Conservation (phyloP, 345 rosid species). For the Psidium guajava region DNA sequence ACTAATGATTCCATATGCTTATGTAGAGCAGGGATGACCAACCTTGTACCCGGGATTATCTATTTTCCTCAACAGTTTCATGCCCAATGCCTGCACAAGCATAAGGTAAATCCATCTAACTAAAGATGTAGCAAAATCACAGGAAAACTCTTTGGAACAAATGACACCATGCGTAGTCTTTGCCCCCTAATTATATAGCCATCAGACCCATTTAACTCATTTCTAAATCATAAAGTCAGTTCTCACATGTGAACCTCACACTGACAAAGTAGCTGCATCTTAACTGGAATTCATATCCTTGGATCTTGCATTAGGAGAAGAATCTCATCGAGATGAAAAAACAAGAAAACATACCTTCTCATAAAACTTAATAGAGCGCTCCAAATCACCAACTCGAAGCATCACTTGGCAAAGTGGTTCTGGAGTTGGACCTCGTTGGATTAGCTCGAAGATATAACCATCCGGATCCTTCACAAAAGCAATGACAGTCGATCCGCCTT, state of each 20-base stretch:
- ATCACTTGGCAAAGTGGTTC: slow-evolving; percentile 94
- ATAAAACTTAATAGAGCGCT: slow-evolving; percentile 74
- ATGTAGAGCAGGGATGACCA: neutral
- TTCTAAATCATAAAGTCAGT: neutral
- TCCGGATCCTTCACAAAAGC: slow-evolving; percentile 99
- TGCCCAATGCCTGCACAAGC: slow-evolving; percentile 63
- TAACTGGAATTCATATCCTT: neutral
- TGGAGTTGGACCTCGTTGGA: slow-evolving; percentile 81
- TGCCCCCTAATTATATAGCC: neutral
- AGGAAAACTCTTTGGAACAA: neutral
- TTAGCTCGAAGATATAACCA: slow-evolving; percentile 77
- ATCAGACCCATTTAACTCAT: neutral
- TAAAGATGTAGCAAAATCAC: neutral
- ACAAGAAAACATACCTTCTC: slow-evolving; percentile 48
- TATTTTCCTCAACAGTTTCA: slow-evolving; percentile 58
- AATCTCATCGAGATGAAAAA: neutral
- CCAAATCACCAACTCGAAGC: slow-evolving; percentile 90
- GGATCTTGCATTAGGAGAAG: neutral
- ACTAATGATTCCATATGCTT: neutral
- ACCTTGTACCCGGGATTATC: slow-evolving; percentile 86
- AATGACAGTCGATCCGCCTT: slow-evolving; percentile 63
- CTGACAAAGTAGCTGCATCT: neutral
- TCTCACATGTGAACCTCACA: neutral
- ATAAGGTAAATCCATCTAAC: neutral
- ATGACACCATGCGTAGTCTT: neutral